Percentiles rank a stretch among this genome's conserved stretches.
These are phyloP conservation scores for Sclerotinia subarctica DNA, from an alignment of 2,329 filamentous ascomycete genomes.

Conservation along the genomic window DNA sequence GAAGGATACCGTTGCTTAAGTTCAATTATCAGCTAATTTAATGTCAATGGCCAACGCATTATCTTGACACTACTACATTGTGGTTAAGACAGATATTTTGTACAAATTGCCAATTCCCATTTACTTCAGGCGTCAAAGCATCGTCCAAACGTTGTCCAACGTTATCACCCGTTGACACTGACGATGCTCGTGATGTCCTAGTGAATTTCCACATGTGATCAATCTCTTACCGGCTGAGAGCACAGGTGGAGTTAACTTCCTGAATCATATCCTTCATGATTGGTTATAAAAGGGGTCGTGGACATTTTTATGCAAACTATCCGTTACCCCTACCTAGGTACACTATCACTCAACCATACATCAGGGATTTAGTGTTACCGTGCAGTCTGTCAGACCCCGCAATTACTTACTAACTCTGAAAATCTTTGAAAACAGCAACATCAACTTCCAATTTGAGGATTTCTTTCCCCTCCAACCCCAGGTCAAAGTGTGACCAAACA, in stretches of 20 bases:
- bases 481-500: slow-evolving; percentile 17
- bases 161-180: not conserved
- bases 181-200: slow-evolving; percentile 8
- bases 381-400: slow-evolving; percentile 17
- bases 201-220: slow-evolving; percentile 4
- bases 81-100: not conserved
- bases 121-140: not conserved
- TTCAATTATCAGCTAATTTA: not conserved
- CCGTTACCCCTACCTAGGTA: not conserved
- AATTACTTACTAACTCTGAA: slow-evolving; percentile 21
- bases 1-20: slow-evolving; percentile 9
- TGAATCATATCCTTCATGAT: not conserved
- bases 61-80: not conserved
- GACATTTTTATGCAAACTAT: not conserved
- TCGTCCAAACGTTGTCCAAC: not conserved
- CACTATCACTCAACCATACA: slow-evolving; percentile 9
- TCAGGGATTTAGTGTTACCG: slow-evolving; percentile 10
- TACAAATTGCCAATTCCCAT: slow-evolving; percentile 11
- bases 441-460: slow-evolving; percentile 21
- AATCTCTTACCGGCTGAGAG: not conserved
- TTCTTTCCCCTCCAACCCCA: slow-evolving; percentile 14
- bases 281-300: not conserved
- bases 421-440: slow-evolving; percentile 16
- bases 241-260: not conserved
- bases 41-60: slow-evolving; percentile 11